Percentiles rank a stretch among this genome's conserved stretches.
These are phyloP conservation scores for Piloderma croceum DNA, from an alignment of 768 basidiomycete species.

Conservation along the genomic window DNA sequence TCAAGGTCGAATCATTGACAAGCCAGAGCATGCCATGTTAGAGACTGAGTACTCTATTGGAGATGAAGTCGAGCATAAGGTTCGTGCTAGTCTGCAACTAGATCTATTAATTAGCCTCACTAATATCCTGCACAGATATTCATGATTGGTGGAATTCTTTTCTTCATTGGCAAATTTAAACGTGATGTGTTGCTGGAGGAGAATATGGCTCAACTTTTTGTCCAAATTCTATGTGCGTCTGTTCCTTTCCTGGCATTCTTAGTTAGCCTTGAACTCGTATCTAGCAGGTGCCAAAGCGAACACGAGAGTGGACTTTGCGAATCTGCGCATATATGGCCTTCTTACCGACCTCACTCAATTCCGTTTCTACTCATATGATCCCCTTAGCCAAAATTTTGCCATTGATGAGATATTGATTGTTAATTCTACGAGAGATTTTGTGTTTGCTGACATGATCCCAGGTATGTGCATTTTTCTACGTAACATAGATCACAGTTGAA, in stretches of 20 bases:
- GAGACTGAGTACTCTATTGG: constrained; percentile 16
- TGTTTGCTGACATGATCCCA: constrained; percentile 15
- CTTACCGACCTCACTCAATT: constrained; percentile 19
- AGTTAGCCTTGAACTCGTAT: constrained; percentile 8
- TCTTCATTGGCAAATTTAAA: constrained; percentile 12
- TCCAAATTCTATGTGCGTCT: constrained; percentile 15
- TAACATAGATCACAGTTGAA: constrained; percentile 9
- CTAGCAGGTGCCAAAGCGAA: too few relatives aligned
- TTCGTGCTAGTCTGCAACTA: too few relatives aligned
- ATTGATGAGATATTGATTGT: constrained; percentile 16
- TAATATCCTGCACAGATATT: constrained; percentile 14
- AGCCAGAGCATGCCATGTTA: constrained; percentile 10
- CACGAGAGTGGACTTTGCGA: constrained; percentile 8
- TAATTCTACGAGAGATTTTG: constrained; percentile 10
- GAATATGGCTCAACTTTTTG: constrained; percentile 15
- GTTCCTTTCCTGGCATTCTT: constrained; percentile 8
- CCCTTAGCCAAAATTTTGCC: constrained; percentile 12
- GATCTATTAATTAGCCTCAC: constrained; percentile 6
- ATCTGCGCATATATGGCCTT: constrained; percentile 18
- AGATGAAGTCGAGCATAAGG: constrained; percentile 15
- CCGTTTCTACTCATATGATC: constrained; percentile 21
- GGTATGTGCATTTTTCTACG: constrained; percentile 11
- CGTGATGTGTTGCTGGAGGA: constrained; percentile 6
- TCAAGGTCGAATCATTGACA: constrained; percentile 19
- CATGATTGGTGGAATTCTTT: too few relatives aligned